A percentile compares a stretch with the other conserved stretches of the same genome.
phyloP scores from a whole-genome alignment of 805 yeast genomes.

The Jamesozyma hellenica region DNA sequence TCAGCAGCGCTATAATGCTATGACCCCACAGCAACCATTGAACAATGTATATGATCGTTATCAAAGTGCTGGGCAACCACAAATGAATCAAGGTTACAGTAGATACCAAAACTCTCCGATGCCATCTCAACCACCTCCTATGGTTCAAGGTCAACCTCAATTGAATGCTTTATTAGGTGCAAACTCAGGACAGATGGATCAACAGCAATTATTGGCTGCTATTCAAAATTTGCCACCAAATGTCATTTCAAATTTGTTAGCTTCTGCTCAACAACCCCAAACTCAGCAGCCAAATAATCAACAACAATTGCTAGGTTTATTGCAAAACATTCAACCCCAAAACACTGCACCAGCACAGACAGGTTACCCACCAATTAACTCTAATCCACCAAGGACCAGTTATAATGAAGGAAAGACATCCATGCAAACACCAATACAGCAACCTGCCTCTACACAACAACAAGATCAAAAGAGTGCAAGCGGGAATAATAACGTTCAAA shows the following conservation, averaged over 20 bases:
- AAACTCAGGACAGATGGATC: conserved; percentile 20
- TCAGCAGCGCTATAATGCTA: conserved; percentile 8
- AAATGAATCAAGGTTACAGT: conserved; percentile 12
- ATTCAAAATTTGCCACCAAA: conserved; percentile 30
- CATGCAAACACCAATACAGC: conserved; percentile 4
- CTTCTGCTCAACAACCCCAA: conserved; percentile 29
- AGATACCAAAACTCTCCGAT: conserved; percentile 12
- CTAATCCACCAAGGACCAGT: too few relatives aligned
- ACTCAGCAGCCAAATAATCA: conserved; percentile 23
- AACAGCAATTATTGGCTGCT: conserved; percentile 26
- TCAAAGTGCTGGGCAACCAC: conserved; percentile 9
- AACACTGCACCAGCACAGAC: conserved; percentile 2
- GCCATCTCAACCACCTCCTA: conserved; percentile 15
- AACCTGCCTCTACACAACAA: conserved; percentile 11
- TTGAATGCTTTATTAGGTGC: conserved; percentile 19
- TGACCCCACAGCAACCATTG: conserved; percentile 5
- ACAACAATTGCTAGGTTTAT: conserved; percentile 23
- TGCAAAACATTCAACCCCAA: conserved; percentile 24
- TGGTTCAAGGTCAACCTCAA: conserved; percentile 20
- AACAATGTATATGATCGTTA: conserved; percentile 9
- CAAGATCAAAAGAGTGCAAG: conserved; percentile 12
- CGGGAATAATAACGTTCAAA: conserved; percentile 29
- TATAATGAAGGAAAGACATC: neutral
- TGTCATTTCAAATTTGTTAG: conserved; percentile 24
- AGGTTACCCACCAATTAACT: conserved; percentile 1